Conservation (phyloP, 257 asterid species). For the Rubia yunnanensis region DNA sequence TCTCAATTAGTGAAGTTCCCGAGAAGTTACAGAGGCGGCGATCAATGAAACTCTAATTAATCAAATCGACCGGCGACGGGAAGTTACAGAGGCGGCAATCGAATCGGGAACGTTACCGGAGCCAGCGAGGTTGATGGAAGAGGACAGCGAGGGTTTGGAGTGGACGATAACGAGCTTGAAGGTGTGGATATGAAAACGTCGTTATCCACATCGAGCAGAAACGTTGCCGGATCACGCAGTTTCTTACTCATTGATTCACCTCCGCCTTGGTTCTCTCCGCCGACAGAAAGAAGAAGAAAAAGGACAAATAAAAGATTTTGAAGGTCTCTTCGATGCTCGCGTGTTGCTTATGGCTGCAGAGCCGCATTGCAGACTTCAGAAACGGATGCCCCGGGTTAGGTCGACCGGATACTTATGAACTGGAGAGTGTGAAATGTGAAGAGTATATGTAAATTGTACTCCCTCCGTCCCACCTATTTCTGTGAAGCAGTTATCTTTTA, state of each 20-base stretch:
- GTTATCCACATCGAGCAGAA: no score
- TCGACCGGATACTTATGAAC: slow-evolving; percentile 33
- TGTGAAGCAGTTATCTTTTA: background rate
- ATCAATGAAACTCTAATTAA: no score
- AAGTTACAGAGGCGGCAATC: slow-evolving; percentile 67
- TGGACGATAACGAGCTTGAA: no score
- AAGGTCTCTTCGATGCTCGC: slow-evolving; percentile 31
- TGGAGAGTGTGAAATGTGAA: slow-evolving; percentile 28
- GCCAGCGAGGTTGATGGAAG: no score
- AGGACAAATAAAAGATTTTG: slow-evolving; percentile 29
- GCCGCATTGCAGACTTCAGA: slow-evolving; percentile 71
- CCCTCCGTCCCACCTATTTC: no score
- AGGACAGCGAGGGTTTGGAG: no score
- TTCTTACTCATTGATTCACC: slow-evolving; percentile 59
- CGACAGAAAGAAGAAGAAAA: slow-evolving; percentile 29
- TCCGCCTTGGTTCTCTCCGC: slow-evolving; percentile 26
- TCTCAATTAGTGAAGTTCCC: no score
- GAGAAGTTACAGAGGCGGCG: no score
- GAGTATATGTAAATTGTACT: no score
- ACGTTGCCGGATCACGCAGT: slow-evolving; percentile 70
- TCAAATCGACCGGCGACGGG: no score
- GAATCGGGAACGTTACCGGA: no score
- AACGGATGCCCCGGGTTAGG: slow-evolving; percentile 65
- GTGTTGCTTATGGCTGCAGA: slow-evolving; percentile 86
- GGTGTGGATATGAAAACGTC: no score